Evolutionary conservation across 106 monocot species (phyloP), one percentile per base, ranked within the genome.

Genomic region (Narthecium ossifragum): DNA sequence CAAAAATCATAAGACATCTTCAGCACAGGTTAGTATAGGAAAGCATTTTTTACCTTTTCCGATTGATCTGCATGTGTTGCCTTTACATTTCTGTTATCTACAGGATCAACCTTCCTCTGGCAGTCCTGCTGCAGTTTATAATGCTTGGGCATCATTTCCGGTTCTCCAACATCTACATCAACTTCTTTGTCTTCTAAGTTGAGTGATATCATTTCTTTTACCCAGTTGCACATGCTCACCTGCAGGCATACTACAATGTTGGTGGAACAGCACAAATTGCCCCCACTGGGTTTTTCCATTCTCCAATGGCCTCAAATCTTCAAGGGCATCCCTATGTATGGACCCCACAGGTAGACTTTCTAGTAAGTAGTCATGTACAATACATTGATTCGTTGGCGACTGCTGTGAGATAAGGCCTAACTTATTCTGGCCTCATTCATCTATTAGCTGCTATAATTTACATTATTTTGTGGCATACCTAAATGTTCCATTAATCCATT

Each of bases 201-300:
- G 0, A n/a, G n/a, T n/a, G n/a, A n/a, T n/a, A n/a, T n/a, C n/a
- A n/a, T n/a, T n/a, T n/a, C n/a, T n/a, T n/a, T n/a, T n/a, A n/a
- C n/a, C n/a, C n/a, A n/a, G n/a, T n/a, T n/a, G n/a, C n/a, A n/a
- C n/a, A n/a, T 62, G 49, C 51, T 51, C 31, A 34, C 51, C 34
- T 57, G 26, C 54, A 79, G 78, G 78, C 78, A 63, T 79, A 79
- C 52, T 79, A 69, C 64, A 69, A 59, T 40, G 33, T 68, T 60
- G 49, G 59, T 37, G 78, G 67, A 33, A 57, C 47, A 6, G 14
- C 59, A 69, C 40, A 58, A 25, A 22, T 79, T 18, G 50, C 69
- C 1, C 78, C 78, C 26, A 41, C 72, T 46, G 73, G 68, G 18
- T 79, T 53, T 64, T 65, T 68, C 53, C 78, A 61, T 55, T 67